phyloP scores from a whole-genome alignment of 2,329 filamentous ascomycete genomes.

The Talaromyces funiculosus region DNA sequence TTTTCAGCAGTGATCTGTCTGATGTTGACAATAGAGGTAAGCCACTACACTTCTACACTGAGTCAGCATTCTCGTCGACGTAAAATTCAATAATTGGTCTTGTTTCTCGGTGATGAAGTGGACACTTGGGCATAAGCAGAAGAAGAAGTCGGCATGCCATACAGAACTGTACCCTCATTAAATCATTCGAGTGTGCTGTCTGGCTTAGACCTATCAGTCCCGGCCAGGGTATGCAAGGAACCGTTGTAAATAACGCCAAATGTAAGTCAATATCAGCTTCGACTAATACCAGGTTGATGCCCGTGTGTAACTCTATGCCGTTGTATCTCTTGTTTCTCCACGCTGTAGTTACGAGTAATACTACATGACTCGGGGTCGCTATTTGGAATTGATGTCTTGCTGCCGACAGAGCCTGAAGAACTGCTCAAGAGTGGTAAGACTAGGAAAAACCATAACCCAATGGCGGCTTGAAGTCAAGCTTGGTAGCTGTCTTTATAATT shows the following conservation, averaged over 20 bases:
- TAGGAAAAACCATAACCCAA: background rate
- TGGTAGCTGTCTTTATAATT: background rate
- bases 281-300: background rate
- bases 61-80: background rate
- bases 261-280: background rate
- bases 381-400: background rate
- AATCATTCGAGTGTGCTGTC: background rate
- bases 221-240: background rate
- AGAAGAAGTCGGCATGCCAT: background rate
- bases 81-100: background rate
- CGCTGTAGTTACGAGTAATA: background rate
- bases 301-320: background rate
- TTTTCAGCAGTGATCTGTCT: background rate
- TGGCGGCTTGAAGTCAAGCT: background rate
- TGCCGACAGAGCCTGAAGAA: background rate
- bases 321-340: background rate
- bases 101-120: background rate
- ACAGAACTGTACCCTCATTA: background rate
- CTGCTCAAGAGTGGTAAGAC: background rate
- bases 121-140: background rate
- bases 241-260: background rate
- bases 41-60: too few species aligned
- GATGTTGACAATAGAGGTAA: background rate
- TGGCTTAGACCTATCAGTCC: background rate
- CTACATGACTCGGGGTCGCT: background rate